phyloP scores from a whole-genome alignment of 1,139 yeast genomes.

The Zygoascus sp. region DNA sequence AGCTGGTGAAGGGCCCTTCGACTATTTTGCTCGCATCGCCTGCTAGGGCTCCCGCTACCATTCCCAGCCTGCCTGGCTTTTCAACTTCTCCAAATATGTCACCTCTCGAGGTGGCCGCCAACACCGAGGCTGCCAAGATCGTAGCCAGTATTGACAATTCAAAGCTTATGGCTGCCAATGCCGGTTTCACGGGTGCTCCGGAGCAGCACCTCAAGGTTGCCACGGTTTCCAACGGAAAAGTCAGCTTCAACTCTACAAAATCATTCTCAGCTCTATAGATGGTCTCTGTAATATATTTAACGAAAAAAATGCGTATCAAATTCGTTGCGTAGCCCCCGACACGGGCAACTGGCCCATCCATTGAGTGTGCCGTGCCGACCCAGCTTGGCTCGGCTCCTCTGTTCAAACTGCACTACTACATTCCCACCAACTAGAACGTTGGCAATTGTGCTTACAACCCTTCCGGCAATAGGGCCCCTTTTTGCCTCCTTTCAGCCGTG shows the following conservation, averaged over 20 bases:
- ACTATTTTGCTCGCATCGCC: constrained; percentile 5
- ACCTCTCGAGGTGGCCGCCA: constrained; percentile 7
- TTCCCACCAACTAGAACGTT: not conserved
- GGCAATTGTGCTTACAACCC: not conserved
- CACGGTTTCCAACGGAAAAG: constrained; percentile 27
- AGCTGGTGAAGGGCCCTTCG: constrained; percentile 9
- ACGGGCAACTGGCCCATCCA: no score
- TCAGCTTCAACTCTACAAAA: constrained; percentile 22
- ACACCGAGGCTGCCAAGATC: constrained; percentile 16
- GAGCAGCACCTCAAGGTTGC: constrained; percentile 29
- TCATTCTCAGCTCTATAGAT: constrained; percentile 15
- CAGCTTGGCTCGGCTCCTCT: no score
- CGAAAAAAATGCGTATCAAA: not conserved
- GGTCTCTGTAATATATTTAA: not conserved
- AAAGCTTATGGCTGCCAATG: constrained; percentile 8
- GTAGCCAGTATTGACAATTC: constrained; percentile 13
- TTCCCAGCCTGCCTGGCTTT: not conserved
- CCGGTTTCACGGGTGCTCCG: constrained; percentile 23
- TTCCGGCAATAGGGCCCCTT: no score
- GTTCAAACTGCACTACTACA: not conserved
- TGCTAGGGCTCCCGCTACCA: not conserved
- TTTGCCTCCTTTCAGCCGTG: no score
- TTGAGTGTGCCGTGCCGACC: no score
- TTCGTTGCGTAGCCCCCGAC: no score
- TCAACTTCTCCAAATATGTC: constrained; percentile 8